These are phyloP conservation scores for Ochetophila trinervis DNA, from an alignment of 306 rosid genomes.

Conservation along the genomic window DNA sequence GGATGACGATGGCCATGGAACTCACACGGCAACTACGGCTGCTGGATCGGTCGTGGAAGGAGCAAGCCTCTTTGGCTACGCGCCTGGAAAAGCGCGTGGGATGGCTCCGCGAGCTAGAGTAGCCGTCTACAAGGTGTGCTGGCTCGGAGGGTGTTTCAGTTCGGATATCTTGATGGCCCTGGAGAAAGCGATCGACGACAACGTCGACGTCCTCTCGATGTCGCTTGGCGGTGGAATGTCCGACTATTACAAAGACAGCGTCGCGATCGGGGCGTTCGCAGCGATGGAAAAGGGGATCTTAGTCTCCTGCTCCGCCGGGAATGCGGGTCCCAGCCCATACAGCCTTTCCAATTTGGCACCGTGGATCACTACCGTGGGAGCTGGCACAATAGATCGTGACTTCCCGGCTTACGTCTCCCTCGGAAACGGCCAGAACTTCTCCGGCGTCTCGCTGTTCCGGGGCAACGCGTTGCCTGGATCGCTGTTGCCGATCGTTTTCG, in stretches of 20 bases:
- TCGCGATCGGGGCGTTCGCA: conserved; percentile 67
- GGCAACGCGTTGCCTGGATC: conserved; percentile 29
- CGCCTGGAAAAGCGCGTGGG: conserved; percentile 72
- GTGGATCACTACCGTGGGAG: conserved; percentile 87
- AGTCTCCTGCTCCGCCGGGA: conserved; percentile 70
- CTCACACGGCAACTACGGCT: conserved; percentile 73
- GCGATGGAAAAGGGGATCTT: conserved; percentile 83
- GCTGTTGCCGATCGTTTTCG: conserved; percentile 43
- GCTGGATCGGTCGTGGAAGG: conserved; percentile 55
- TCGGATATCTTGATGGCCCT: conserved; percentile 68
- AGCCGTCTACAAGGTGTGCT: conserved; percentile 75
- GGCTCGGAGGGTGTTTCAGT: conserved; percentile 45
- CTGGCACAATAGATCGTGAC: conserved; percentile 87
- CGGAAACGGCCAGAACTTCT: conserved; percentile 60
- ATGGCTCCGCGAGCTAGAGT: conserved; percentile 69
- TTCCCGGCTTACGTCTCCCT: conserved; percentile 60
- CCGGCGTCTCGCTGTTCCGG: conserved; percentile 57
- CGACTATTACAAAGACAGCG: conserved; percentile 44
- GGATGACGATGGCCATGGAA: conserved; percentile 79
- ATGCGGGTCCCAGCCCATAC: conserved; percentile 46
- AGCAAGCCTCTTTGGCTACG: conserved; percentile 57
- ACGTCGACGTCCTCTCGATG: conserved; percentile 62
- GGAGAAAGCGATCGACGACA: conserved; percentile 67
- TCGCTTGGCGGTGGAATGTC: conserved; percentile 62
- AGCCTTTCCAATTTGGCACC: conserved; percentile 67